Evolutionary conservation across 495 filamentous ascomycete genomes (phyloP), one percentile per base, ranked within the genome.

Genomic region (Podospora australis): DNA sequence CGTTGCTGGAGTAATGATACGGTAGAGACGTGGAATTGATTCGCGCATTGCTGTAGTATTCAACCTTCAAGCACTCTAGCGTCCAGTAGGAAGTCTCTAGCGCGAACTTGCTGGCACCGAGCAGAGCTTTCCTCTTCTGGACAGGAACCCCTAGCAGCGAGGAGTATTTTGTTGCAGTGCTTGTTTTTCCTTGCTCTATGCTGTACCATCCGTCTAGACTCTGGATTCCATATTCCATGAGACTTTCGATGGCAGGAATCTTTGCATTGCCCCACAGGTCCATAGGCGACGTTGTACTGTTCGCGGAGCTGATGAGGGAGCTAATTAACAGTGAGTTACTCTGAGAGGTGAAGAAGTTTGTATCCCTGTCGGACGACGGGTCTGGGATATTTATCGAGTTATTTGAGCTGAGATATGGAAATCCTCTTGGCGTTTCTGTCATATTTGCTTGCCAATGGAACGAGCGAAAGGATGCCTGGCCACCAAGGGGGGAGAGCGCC

Each of bases 251-350:
- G 8, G 44, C 39, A 4, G 46, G 46, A 22, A 48, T 48, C 46
- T 48, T 48, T 2, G 39, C 46, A n/a, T 48, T 48, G 19, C 20
- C 35, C 46, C 46, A 48, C 6, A 48, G 30, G 22, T 48, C 46
- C 46, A 48, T 48, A 1, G 46, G 21, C 22, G 46, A 39, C 32
- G 39, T 38, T 16, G 32, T 36, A 21, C 14, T 22, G 4, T 39
- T 28, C 9, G 16, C 20, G 7, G 46, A 26, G 11, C 17, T 28
- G 11, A 25, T 16, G 3, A 47, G 28, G 14, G 23, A 17, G 1
- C 17, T 35, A 7, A 20, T 14, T 14, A 28, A 39, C 20, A 48
- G 11, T 7, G 30, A 28, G 46, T 35, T 39, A 11, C 17, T 20
- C 14, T 17, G 19, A 16, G 46, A 22, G 7, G 20, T 22, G 10